Conservation (phyloP, 805 yeast species). For the Metschnikowia gelsemii region DNA sequence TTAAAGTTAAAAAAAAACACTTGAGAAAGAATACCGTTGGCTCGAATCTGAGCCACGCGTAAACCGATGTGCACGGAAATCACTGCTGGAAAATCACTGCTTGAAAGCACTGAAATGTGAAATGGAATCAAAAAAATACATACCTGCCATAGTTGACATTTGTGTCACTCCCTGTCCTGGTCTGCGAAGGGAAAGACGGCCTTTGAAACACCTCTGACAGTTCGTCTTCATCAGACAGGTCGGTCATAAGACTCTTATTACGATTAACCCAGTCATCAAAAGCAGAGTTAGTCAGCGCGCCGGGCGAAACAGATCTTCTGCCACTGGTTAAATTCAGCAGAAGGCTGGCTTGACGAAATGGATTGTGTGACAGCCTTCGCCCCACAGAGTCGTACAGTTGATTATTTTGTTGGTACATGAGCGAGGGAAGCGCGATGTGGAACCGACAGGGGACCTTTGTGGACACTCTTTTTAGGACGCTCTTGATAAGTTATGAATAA, state of each 20-base stretch:
- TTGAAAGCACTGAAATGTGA: not conserved
- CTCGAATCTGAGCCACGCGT: too few species aligned
- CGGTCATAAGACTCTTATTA: slow-evolving; percentile 40
- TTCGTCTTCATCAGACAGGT: slow-evolving; percentile 45
- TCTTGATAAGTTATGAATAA: not conserved
- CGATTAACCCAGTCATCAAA: slow-evolving; percentile 62
- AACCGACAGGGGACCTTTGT: not conserved
- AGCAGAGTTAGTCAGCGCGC: slow-evolving; percentile 16
- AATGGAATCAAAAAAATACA: slow-evolving; percentile 19
- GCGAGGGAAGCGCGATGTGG: not conserved
- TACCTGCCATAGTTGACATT: slow-evolving; percentile 36
- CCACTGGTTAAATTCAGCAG: slow-evolving; percentile 21
- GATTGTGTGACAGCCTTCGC: slow-evolving; percentile 61
- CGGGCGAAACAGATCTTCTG: slow-evolving; percentile 9
- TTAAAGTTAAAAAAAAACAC: too few species aligned
- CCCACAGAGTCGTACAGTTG: slow-evolving; percentile 35
- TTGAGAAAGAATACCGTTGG: too few species aligned
- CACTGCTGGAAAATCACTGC: too few species aligned
- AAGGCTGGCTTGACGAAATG: slow-evolving; percentile 49
- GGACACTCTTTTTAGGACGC: not conserved
- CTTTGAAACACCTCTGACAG: slow-evolving; percentile 24
- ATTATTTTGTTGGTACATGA: slow-evolving; percentile 44
- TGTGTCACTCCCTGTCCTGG: slow-evolving; percentile 37
- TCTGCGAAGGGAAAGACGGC: slow-evolving; percentile 29
- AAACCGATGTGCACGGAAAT: too few species aligned